phyloP scores from a whole-genome alignment of 495 filamentous ascomycete genomes.

The Aspergillus sclerotioniger region DNA sequence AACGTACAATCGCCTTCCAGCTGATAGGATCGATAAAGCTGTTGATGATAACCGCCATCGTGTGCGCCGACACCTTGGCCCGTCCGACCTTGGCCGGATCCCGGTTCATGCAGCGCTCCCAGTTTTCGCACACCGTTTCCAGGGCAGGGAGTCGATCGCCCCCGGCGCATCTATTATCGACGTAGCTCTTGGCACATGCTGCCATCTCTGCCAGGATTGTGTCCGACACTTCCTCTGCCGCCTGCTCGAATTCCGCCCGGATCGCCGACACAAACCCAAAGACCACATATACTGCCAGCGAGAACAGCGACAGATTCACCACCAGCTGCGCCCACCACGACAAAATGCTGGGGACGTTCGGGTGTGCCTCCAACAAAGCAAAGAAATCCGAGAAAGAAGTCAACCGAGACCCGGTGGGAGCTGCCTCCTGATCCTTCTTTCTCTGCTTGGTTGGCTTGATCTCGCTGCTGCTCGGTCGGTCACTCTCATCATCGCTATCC shows the following conservation, averaged over 20 bases:
- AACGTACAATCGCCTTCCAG: conserved; percentile 67
- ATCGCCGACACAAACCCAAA: conserved; percentile 69
- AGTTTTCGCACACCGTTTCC: conserved; percentile 67
- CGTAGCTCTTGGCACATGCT: conserved; percentile 64
- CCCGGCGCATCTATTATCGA: conserved; percentile 68
- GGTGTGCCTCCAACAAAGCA: conserved; percentile 70
- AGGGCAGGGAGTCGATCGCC: conserved; percentile 67
- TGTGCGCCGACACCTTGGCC: conserved; percentile 67
- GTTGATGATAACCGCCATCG: conserved; percentile 79
- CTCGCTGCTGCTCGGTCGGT: conserved; percentile 49
- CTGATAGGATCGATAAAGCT: conserved; percentile 68
- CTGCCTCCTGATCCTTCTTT: conserved; percentile 11
- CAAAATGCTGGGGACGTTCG: conserved; percentile 79
- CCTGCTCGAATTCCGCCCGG: conserved; percentile 70
- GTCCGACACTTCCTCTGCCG: conserved; percentile 59
- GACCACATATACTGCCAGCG: conserved; percentile 65
- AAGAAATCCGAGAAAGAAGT: conserved; percentile 58
- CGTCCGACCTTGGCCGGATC: conserved; percentile 65
- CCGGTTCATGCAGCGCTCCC: conserved; percentile 82
- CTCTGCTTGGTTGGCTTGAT: conserved; percentile 23
- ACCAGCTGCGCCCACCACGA: conserved; percentile 80
- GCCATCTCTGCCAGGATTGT: conserved; percentile 71
- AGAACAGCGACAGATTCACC: conserved; percentile 73
- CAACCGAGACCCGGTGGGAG: conserved; percentile 18
- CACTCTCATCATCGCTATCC: conserved; percentile 49